phyloP scores from a whole-genome alignment of 768 basidiomycete species.

The Panaeolus papilionaceus region DNA sequence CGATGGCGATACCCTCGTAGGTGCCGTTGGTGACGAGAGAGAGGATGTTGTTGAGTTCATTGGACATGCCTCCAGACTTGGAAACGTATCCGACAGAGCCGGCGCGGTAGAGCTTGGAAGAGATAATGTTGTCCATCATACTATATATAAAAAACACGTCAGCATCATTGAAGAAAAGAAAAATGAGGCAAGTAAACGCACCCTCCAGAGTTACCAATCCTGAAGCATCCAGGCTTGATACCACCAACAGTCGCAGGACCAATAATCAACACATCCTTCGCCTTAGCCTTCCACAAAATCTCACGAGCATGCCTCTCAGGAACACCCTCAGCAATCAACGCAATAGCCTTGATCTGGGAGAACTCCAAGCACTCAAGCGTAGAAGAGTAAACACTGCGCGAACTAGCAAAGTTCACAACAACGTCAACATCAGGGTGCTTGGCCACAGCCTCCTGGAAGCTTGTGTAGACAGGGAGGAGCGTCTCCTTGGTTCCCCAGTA shows the following conservation, averaged over 20 bases:
- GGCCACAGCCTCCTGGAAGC: slow-evolving; percentile 85
- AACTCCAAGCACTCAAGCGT: slow-evolving; percentile 89
- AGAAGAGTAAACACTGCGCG: slow-evolving; percentile 91
- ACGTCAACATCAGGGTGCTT: slow-evolving; percentile 98
- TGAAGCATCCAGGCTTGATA: slow-evolving; percentile 99
- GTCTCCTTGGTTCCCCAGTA: slow-evolving; percentile 99
- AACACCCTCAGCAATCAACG: slow-evolving; percentile 98
- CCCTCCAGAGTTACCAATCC: slow-evolving; percentile 99
- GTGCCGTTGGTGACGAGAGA: slow-evolving; percentile 96
- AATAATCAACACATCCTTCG: slow-evolving; percentile 86
- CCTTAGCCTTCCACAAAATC: slow-evolving; percentile 87
- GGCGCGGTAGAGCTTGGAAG: slow-evolving; percentile 97
- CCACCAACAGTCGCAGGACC: slow-evolving; percentile 99
- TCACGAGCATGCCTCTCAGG: slow-evolving; percentile 97
- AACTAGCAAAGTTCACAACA: slow-evolving; percentile 97
- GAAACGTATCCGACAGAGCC: slow-evolving; percentile 99
- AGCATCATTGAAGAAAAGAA: slow-evolving; percentile 15
- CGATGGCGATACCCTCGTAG: slow-evolving; percentile 99
- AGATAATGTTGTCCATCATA: slow-evolving; percentile 99
- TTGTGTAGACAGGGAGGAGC: slow-evolving; percentile 96
- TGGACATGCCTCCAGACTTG: slow-evolving; percentile 99
- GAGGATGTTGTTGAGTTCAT: slow-evolving; percentile 99
- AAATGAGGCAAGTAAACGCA: slow-evolving; percentile 39
- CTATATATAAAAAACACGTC: slow-evolving; percentile 39
- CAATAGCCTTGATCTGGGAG: slow-evolving; percentile 66